Evolutionary conservation across 1,284 basidiomycete species (phyloP).

Genomic region (Chiua sp.): DNA sequence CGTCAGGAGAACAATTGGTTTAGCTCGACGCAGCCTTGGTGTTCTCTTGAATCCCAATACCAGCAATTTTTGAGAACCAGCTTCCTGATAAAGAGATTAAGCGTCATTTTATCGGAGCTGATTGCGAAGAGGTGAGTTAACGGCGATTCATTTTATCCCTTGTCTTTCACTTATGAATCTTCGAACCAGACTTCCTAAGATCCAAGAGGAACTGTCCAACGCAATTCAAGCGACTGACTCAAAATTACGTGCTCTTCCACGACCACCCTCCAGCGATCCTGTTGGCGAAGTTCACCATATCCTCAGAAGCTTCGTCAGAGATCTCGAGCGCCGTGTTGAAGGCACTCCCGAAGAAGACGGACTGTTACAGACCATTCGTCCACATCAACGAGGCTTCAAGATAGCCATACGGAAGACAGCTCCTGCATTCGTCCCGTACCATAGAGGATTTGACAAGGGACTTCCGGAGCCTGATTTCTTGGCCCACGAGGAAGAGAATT

Average conservation of each 20-base stretch:
- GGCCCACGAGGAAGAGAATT: constrained; percentile 41
- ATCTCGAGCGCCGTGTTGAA: constrained; percentile 51
- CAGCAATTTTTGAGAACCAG: constrained; percentile 59
- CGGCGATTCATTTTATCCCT: too few relatives aligned
- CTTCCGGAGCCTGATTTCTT: constrained; percentile 42
- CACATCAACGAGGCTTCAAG: constrained; percentile 53
- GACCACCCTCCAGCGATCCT: constrained; percentile 58
- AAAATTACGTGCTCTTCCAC: constrained; percentile 53
- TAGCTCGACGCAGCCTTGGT: constrained; percentile 60
- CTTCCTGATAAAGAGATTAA: constrained; percentile 59
- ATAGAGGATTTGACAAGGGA: constrained; percentile 1
- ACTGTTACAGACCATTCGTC: constrained; percentile 58
- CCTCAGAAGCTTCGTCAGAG: constrained; percentile 50
- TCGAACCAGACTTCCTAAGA: constrained; percentile 61
- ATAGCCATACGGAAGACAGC: constrained; percentile 54
- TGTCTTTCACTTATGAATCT: background rate
- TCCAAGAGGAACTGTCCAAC: constrained; percentile 55
- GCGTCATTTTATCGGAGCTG: constrained; percentile 58
- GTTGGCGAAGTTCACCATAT: constrained; percentile 56
- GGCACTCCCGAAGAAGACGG: constrained; percentile 57
- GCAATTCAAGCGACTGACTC: constrained; percentile 46
- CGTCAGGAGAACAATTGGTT: constrained; percentile 73
- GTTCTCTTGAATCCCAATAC: constrained; percentile 50
- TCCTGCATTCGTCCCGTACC: constrained; percentile 52
- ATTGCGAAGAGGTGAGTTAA: constrained; percentile 57